Conservation (phyloP, 169 alveolate genomes). For the Eimeria mitis region DNA sequence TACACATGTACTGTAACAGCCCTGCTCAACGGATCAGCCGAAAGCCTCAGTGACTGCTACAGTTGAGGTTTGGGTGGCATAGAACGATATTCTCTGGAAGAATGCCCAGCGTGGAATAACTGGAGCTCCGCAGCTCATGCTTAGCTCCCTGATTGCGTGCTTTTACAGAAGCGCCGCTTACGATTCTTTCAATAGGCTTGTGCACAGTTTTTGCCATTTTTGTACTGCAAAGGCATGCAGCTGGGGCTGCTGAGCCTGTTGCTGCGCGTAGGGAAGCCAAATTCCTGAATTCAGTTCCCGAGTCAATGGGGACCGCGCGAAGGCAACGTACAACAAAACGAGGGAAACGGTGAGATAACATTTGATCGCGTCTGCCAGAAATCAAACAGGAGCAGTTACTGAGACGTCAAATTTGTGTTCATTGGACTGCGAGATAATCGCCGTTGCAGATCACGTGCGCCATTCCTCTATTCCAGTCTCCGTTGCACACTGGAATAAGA, state of each 20-base stretch:
- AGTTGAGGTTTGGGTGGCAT: not conserved
- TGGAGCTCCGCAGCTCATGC: not conserved
- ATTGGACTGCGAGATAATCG: too few species aligned
- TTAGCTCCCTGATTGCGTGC: not conserved
- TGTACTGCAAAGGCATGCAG: constrained; percentile 19
- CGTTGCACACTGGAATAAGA: not conserved
- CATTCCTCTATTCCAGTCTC: not conserved
- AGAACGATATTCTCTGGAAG: not conserved
- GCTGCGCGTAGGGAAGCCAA: constrained; percentile 59
- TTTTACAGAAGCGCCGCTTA: not conserved
- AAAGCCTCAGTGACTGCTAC: not conserved
- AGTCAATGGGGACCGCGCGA: not conserved
- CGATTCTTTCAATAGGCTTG: not conserved
- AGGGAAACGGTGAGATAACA: not conserved
- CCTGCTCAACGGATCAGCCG: not conserved
- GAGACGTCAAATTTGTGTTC: not conserved
- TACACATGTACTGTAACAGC: not conserved
- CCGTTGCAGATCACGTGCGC: too few species aligned
- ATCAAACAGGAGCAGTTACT: not conserved
- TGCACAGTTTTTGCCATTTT: not conserved
- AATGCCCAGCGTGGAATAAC: not conserved
- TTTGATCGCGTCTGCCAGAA: not conserved
- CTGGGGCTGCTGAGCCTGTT: constrained; percentile 25
- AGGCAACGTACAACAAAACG: not conserved
- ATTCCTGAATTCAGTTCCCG: not conserved